Conservation (phyloP, 2,329 filamentous ascomycete species). For the Geosmithia morbida region DNA sequence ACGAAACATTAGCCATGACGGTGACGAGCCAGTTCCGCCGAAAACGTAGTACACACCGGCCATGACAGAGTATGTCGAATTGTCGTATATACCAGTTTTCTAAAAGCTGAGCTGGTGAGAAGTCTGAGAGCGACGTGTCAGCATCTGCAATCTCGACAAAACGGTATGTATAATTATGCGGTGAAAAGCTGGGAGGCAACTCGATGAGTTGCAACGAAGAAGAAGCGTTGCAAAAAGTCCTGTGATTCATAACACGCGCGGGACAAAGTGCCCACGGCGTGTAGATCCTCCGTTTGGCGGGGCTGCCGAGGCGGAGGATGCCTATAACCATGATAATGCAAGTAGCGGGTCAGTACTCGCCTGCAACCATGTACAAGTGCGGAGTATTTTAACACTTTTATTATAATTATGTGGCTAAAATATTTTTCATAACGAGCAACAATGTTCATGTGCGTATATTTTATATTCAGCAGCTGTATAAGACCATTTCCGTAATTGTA, state of each 20-base stretch:
- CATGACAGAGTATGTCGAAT: conserved; percentile 1
- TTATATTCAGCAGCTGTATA: no score
- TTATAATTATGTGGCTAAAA: not conserved
- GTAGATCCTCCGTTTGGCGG: not conserved
- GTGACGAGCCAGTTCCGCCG: not conserved
- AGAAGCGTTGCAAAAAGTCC: not conserved
- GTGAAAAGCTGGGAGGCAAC: not conserved
- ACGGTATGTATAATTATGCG: not conserved
- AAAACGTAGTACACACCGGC: conserved; percentile 1
- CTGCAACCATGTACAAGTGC: not conserved
- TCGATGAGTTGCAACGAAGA: not conserved
- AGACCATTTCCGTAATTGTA: no score
- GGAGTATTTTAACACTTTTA: not conserved
- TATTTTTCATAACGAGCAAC: not conserved
- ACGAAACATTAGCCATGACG: not conserved
- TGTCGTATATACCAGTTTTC: not conserved
- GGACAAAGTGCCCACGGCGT: not conserved
- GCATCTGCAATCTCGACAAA: not conserved
- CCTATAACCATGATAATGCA: conserved; percentile 10
- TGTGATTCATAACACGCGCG: not conserved
- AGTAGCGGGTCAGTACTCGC: conserved; percentile 3
- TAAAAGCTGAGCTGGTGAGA: not conserved
- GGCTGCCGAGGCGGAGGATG: conserved; percentile 8
- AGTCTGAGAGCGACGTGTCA: not conserved
- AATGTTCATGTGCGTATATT: no score